Conservation (phyloP, 176 grass and related monocot species). For the Triticum timopheevii region DNA sequence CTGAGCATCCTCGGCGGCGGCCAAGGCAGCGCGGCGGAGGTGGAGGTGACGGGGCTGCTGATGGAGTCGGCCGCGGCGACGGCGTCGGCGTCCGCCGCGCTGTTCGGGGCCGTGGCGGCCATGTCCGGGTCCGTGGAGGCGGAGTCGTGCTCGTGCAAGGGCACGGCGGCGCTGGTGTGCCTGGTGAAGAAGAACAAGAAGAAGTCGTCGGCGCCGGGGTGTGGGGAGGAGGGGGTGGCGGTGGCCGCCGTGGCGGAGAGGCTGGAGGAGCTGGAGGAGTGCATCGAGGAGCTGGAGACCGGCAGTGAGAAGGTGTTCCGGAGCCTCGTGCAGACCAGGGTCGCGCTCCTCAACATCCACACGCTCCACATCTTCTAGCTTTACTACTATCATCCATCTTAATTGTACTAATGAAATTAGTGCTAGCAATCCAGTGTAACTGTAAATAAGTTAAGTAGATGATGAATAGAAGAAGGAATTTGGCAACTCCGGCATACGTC, state of each 20-base stretch:
- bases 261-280: slow-evolving; percentile 62
- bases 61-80: slow-evolving; percentile 46
- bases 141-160: slow-evolving; percentile 25
- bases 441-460: neutral
- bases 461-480: neutral
- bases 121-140: slow-evolving; percentile 30
- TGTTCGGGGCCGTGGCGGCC: slow-evolving; percentile 42
- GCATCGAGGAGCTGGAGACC: slow-evolving; percentile 51
- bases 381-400: too few relatives aligned
- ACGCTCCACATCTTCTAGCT: slow-evolving; percentile 55
- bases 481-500: neutral
- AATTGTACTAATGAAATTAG: too few relatives aligned
- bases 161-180: slow-evolving; percentile 38
- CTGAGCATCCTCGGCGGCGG: neutral
- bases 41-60: slow-evolving; percentile 47
- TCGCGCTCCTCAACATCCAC: slow-evolving; percentile 69
- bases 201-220: neutral
- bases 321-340: slow-evolving; percentile 65
- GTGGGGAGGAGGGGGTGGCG: too few relatives aligned
- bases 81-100: slow-evolving; percentile 32
- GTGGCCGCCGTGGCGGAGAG: slow-evolving; percentile 27
- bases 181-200: slow-evolving; percentile 34
- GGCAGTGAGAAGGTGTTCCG: slow-evolving; percentile 69
- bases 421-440: too few relatives aligned
- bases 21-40: slow-evolving; percentile 23